A percentile compares a stretch with the other conserved stretches of the same genome.
Evolutionary conservation across 495 filamentous ascomycete species (phyloP).

Genomic region (Penicillium steckii): DNA sequence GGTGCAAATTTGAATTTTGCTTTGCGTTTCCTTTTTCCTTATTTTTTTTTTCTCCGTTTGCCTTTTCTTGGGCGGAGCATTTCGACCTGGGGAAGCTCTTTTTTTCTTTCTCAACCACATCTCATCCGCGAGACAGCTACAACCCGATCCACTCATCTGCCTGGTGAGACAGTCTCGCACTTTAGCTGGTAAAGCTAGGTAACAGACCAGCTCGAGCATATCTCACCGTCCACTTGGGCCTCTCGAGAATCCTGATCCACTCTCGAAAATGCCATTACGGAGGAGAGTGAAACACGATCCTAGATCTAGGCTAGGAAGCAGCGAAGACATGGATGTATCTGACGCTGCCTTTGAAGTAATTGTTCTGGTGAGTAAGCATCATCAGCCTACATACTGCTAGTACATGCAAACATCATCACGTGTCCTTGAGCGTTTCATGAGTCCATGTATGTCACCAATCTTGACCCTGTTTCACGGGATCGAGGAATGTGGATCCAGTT

Average conservation of each 20-base stretch:
- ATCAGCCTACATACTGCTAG: slow-evolving; percentile 1
- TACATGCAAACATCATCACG: slow-evolving; percentile 5
- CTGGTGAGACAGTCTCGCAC: slow-evolving; percentile 12
- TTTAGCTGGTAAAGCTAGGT: not conserved
- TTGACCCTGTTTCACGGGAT: not conserved
- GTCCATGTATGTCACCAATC: not conserved
- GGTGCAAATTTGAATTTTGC: no score
- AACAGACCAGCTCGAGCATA: not conserved
- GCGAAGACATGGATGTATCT: slow-evolving; percentile 6
- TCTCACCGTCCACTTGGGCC: no score
- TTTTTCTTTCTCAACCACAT: not conserved
- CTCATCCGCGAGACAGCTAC: not conserved
- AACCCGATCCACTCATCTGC: not conserved
- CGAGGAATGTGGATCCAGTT: slow-evolving; percentile 2
- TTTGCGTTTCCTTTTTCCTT: no score
- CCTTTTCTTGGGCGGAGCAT: not conserved
- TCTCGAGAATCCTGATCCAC: not conserved
- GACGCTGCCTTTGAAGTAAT: slow-evolving; percentile 70
- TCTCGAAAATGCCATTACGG: not conserved
- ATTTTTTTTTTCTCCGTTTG: no score
- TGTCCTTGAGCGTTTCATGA: slow-evolving; percentile 2
- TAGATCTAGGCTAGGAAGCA: not conserved
- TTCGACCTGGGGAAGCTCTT: not conserved
- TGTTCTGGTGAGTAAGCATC: slow-evolving; percentile 65
- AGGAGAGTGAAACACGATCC: not conserved